Base-by-base conservation (phyloP, 306 rosid species). In the Mucuna pruriens region DNA sequence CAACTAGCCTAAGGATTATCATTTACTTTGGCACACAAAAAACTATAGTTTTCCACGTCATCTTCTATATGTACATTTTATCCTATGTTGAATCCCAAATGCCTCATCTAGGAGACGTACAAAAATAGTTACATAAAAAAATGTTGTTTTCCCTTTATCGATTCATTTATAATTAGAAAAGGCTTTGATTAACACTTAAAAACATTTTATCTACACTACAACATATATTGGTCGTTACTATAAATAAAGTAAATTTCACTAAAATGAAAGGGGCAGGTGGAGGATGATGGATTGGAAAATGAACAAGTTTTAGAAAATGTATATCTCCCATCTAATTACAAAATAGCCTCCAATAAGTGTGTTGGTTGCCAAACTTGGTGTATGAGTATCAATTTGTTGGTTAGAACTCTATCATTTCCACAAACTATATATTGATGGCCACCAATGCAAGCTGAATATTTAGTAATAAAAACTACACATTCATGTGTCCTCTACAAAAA, bases 401-500 rank as follows among this genome's bases (percentile, higher is more conserved):
- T 74, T 82, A 80, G 82, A 73, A 17, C 66, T 79, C 15, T 58
- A 77, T 69, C 71, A 76, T 57, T 84, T 88, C 74, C 71, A 71
- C 63, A 64, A 78, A 82, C 89, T 86, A 57, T 88, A 88, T 86
- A 85, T 66, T 78, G 76, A 63, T 84, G 86, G 83, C 83, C 67
- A 51, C 87, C 45, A 7, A 74, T 26, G 84, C 39, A 57, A 52
- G 78, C 64, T 62, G 87, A 89, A 74, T 51, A 17, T 79, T 82
- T 58, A 80, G 81, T 79, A 80, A 80, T 82, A 86, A 75, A 79
- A 83, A 63, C 62, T 82, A 60, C n/a, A 38, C 79, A 36, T 66
- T 94, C 15, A 92, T 58, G 86, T 87, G 86, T 93, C 98, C 74
- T 95, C 98, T 84, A 92, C 85, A 83, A 95, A 95, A 84, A 93